Base-by-base conservation (phyloP, 768 basidiomycete species). In the Suillus alpinus region DNA sequence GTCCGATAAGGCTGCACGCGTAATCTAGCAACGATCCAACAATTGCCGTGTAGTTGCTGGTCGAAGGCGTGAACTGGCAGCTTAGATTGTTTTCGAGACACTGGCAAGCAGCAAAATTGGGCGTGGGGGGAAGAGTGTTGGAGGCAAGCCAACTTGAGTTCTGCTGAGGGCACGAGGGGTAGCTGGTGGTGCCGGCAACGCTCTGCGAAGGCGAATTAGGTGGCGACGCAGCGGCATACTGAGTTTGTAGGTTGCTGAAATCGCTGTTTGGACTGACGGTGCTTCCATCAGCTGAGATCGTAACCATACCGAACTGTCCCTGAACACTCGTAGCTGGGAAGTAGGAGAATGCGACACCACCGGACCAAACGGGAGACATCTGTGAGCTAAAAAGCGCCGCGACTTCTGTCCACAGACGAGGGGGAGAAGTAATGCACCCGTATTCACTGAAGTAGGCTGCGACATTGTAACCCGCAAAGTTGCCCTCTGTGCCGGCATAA, bases 391-490 rank as follows among this genome's bases (percentile, higher is more conserved):
- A 91, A 31, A 96, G 79, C 31, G 88, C 84, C 51, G 73, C 79
- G 14, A 86, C 84, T 71, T 97, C 95, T 39, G 86, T 87, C 92
- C 93, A 97, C 37, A 86, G 76, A 67, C 90, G 85, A 53, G 91
- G 82, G 23, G 76, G 78, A 26, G 70, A 72, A 8, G 77, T 80
- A 69, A 87, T 84, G 71, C 90, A 92, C 59, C 93, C 91, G 58
- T 83, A 96, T 81, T 94, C 92, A 70, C 91, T 90, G 77, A 96
- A 92, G 79, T 96, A 95, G 9, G 93, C 92, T 1, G 85, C 85
- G 31, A 95, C 83, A 60, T 91, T 91, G 73, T 86, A 89, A 62
- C 78, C 73, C 23, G 83, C 78, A 67, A 83, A 92, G 20, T 83
- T 79, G 37, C 69, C 74, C 20, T 85, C 83, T 51, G 80, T 81